Evolutionary conservation across 2,329 filamentous ascomycete species (phyloP).

Genomic region (Aspergillus novoparasiticus): DNA sequence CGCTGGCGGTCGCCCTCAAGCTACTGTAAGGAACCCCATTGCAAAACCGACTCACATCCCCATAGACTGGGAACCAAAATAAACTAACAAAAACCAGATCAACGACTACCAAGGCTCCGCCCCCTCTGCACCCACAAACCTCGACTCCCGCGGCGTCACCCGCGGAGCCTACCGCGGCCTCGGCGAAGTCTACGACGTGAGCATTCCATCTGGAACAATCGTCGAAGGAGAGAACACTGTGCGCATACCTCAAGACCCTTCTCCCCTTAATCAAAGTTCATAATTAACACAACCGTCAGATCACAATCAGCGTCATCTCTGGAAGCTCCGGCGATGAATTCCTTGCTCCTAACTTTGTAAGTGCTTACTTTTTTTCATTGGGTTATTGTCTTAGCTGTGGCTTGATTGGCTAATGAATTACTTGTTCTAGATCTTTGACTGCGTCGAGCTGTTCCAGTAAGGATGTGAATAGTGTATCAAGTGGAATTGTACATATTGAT

Average conservation of each 20-base stretch:
- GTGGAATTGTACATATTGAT: neutral
- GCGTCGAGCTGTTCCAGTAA: constrained; percentile 34
- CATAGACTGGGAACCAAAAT: too few species aligned
- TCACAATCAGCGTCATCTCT: constrained; percentile 61
- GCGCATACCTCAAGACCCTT: neutral
- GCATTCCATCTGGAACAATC: constrained; percentile 62
- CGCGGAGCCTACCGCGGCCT: constrained; percentile 65
- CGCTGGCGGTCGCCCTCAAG: constrained; percentile 60
- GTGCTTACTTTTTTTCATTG: constrained; percentile 9
- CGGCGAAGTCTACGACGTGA: constrained; percentile 65
- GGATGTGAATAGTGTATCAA: neutral
- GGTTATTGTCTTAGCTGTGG: neutral
- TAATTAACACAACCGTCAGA: constrained; percentile 24
- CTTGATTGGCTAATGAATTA: neutral
- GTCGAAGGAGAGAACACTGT: constrained; percentile 62
- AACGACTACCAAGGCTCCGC: constrained; percentile 56
- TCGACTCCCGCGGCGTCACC: constrained; percentile 67
- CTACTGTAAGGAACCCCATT: constrained; percentile 31
- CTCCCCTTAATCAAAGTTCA: neutral
- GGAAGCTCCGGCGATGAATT: constrained; percentile 60
- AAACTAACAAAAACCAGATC: constrained; percentile 35
- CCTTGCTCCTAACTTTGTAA: constrained; percentile 58
- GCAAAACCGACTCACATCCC: neutral
- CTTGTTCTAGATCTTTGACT: constrained; percentile 30
- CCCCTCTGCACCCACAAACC: constrained; percentile 61